phyloP scores from a whole-genome alignment of 1,284 basidiomycete species.

The Omphalotus olearius region DNA sequence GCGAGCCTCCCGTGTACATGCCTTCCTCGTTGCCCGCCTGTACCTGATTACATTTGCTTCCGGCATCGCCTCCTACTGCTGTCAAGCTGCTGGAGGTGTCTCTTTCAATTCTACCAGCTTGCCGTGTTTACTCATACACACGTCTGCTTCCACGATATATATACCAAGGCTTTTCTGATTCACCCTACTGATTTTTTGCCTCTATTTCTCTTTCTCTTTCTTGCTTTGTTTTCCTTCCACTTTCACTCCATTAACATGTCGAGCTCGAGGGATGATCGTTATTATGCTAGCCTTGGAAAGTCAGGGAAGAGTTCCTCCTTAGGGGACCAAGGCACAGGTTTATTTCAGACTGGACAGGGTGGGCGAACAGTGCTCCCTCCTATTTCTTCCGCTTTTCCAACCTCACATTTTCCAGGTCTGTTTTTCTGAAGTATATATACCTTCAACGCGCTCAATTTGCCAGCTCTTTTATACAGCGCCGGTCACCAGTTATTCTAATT shows the following conservation, averaged over 20 bases:
- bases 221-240: conserved; percentile 38
- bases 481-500: conserved; percentile 43
- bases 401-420: conserved; percentile 84
- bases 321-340: conserved; percentile 56
- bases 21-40: conserved; percentile 39
- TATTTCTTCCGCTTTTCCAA: conserved; percentile 78
- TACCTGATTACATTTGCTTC: conserved; percentile 34
- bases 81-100: conserved; percentile 14
- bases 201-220: conserved; percentile 27
- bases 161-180: conserved; percentile 24
- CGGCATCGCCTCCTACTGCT: conserved; percentile 29
- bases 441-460: conserved; percentile 49
- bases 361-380: conserved; percentile 83
- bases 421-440: conserved; percentile 45
- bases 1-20: conserved; percentile 42
- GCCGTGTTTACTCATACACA: conserved; percentile 23
- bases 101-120: conserved; percentile 10
- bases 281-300: conserved; percentile 47
- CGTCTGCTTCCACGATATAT: conserved; percentile 46
- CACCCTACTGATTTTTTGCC: conserved; percentile 24
- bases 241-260: conserved; percentile 56
- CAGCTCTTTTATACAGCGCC: conserved; percentile 45
- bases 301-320: conserved; percentile 54
- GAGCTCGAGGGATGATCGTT: conserved; percentile 55
- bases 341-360: conserved; percentile 76